A percentile compares a stretch with the other conserved stretches of the same genome.
phyloP scores from a whole-genome alignment of 73 alveolate species.

The Paramecium tetraurelia region DNA sequence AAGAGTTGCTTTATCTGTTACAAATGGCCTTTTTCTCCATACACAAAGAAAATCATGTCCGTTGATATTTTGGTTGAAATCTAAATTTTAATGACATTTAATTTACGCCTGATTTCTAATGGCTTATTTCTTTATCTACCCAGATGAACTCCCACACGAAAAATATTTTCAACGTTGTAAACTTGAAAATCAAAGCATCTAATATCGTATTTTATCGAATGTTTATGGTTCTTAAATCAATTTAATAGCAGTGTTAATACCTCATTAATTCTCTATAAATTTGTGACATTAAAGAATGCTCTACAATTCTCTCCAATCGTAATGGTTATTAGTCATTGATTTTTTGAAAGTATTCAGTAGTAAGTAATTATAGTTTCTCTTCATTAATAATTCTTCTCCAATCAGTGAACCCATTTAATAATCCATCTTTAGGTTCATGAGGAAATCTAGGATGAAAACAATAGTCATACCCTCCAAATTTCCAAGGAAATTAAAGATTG shows the following conservation, averaged over 20 bases:
- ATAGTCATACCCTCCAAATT: neutral
- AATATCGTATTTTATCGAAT: neutral
- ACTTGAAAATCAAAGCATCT: neutral
- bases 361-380: neutral
- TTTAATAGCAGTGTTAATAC: neutral
- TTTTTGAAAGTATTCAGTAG: neutral
- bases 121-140: slow-evolving; percentile 33
- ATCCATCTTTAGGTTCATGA: slow-evolving; percentile 1
- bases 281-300: slow-evolving; percentile 23
- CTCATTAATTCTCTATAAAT: slow-evolving; percentile 12
- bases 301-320: slow-evolving; percentile 4
- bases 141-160: neutral
- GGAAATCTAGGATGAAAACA: neutral
- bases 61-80: neutral
- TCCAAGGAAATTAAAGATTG: slow-evolving; percentile 30
- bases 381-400: slow-evolving; percentile 22
- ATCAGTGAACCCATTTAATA: neutral
- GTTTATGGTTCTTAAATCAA: slow-evolving; percentile 30
- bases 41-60: slow-evolving; percentile 8
- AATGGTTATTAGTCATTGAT: neutral
- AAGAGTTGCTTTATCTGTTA: neutral
- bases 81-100: neutral
- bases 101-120: slow-evolving; percentile 1
- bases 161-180: neutral
- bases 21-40: neutral